Evolutionary conservation across 1,284 basidiomycete species (phyloP).

Genomic region (Cutaneotrichosporon cutaneum): DNA sequence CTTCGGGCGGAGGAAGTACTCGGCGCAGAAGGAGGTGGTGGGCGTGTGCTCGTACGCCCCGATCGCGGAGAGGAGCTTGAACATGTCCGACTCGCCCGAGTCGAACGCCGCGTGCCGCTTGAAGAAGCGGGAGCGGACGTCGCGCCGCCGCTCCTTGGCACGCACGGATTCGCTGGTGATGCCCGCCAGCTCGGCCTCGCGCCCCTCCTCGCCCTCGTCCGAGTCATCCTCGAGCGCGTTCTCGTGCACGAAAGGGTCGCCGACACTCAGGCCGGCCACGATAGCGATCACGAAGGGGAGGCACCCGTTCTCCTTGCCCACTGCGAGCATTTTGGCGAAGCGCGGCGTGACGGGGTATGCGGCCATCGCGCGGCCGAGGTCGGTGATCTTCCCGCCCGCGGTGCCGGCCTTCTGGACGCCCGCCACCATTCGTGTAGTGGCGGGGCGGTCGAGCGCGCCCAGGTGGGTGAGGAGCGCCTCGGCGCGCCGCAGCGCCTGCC

Average conservation of each 20-base stretch:
- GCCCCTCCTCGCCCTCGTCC: slow-evolving; percentile 46
- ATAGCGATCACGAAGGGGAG: slow-evolving; percentile 87
- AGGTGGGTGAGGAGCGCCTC: slow-evolving; percentile 78
- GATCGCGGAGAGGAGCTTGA: slow-evolving; percentile 83
- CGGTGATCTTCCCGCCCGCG: slow-evolving; percentile 70
- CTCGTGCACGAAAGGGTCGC: slow-evolving; percentile 92
- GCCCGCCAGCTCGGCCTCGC: slow-evolving; percentile 58
- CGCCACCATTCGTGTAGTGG: slow-evolving; percentile 49
- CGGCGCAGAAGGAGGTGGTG: slow-evolving; percentile 73
- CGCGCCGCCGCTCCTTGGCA: slow-evolving; percentile 66
- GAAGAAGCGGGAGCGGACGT: slow-evolving; percentile 72
- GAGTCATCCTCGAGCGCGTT: slow-evolving; percentile 61
- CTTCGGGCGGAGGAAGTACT: slow-evolving; percentile 90
- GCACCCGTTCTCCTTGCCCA: slow-evolving; percentile 87
- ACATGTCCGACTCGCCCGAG: slow-evolving; percentile 79
- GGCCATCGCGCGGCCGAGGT: slow-evolving; percentile 86
- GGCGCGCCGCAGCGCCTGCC: slow-evolving; percentile 71
- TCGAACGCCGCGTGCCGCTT: slow-evolving; percentile 75
- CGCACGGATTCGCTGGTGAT: slow-evolving; percentile 63
- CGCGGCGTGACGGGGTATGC: slow-evolving; percentile 90
- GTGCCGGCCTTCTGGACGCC: slow-evolving; percentile 46
- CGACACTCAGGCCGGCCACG: slow-evolving; percentile 89
- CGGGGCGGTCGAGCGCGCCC: slow-evolving; percentile 68
- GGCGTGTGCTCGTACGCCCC: slow-evolving; percentile 94
- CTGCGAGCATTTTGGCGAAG: slow-evolving; percentile 91